These are phyloP conservation scores for Hypoxylon sp. DNA, from an alignment of 2,329 filamentous ascomycete genomes.

Conservation along the genomic window DNA sequence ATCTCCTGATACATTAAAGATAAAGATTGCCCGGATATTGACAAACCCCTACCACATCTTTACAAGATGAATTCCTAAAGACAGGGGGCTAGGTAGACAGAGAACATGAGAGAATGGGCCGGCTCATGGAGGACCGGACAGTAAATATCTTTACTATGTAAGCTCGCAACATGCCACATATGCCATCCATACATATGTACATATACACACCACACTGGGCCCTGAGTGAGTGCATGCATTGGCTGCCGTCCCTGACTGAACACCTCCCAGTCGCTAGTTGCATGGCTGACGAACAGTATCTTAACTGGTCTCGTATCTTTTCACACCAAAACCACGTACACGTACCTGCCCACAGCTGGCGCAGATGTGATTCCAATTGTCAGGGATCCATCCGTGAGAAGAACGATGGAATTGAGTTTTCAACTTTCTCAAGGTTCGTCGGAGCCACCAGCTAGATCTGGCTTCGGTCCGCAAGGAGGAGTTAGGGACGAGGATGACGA, in stretches of 20 bases:
- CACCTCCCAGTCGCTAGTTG: constrained; percentile 40
- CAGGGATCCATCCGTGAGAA: constrained; percentile 23
- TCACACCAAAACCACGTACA: constrained; percentile 7
- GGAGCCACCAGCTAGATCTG: constrained; percentile 42
- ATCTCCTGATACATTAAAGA: background rate
- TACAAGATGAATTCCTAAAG: background rate
- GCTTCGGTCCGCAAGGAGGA: constrained; percentile 45
- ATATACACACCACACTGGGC: constrained; percentile 43
- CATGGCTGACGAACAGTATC: constrained; percentile 42
- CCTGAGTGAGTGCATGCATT: constrained; percentile 55
- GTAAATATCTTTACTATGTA: constrained; percentile 42
- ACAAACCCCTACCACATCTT: background rate
- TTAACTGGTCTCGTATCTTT: constrained; percentile 2
- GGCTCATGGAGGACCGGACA: constrained; percentile 34
- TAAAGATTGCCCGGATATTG: background rate
- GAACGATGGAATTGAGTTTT: constrained; percentile 29
- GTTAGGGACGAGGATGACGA: constrained; percentile 42
- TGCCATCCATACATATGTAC: constrained; percentile 40
- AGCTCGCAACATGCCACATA: constrained; percentile 46
- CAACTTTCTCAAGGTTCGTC: constrained; percentile 33
- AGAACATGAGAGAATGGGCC: constrained; percentile 6
- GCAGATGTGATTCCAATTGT: constrained; percentile 18
- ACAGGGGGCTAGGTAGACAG: constrained; percentile 7
- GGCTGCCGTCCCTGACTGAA: constrained; percentile 51
- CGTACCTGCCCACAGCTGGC: constrained; percentile 5